A percentile compares a stretch with the other conserved stretches of the same genome.
Conservation (phyloP, 805 yeast genomes). For the Candida krabiensis region DNA sequence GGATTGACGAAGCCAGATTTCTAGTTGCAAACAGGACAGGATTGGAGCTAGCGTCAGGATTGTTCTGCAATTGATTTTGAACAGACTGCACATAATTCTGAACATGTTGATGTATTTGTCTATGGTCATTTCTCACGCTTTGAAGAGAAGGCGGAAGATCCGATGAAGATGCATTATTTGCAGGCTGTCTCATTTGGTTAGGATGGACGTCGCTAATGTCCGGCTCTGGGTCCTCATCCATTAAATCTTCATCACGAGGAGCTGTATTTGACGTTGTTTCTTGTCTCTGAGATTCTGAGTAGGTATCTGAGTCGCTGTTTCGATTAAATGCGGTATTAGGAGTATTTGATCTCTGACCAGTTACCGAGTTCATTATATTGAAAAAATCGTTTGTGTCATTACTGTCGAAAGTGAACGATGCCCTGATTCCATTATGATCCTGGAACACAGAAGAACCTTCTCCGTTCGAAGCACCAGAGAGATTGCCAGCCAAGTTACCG, state of each 20-base stretch:
- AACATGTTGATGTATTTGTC: conserved; percentile 16
- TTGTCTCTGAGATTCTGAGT: background rate
- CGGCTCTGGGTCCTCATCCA: conserved; percentile 20
- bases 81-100: conserved; percentile 11
- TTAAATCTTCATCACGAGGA: conserved; percentile 3
- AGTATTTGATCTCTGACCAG: conserved; percentile 1
- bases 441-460: background rate
- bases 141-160: background rate
- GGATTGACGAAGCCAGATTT: conserved; percentile 13
- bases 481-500: conserved; percentile 1
- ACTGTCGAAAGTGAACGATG: conserved; percentile 10
- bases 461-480: background rate
- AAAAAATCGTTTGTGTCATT: conserved; percentile 6
- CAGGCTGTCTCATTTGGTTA: background rate
- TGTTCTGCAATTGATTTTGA: conserved; percentile 6
- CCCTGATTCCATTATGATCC: conserved; percentile 6
- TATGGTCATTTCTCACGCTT: conserved; percentile 7
- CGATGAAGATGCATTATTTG: background rate
- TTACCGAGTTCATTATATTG: conserved; percentile 2
- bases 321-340: background rate
- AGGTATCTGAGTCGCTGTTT: too few relatives aligned
- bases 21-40: conserved; percentile 16
- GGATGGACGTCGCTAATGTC: conserved; percentile 13
- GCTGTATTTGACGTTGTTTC: background rate
- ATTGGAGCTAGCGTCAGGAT: conserved; percentile 6